Evolutionary conservation across 2,329 filamentous ascomycete genomes (phyloP), one percentile per base, ranked within the genome.

Genomic region (Rhexocercosporidium sp.): DNA sequence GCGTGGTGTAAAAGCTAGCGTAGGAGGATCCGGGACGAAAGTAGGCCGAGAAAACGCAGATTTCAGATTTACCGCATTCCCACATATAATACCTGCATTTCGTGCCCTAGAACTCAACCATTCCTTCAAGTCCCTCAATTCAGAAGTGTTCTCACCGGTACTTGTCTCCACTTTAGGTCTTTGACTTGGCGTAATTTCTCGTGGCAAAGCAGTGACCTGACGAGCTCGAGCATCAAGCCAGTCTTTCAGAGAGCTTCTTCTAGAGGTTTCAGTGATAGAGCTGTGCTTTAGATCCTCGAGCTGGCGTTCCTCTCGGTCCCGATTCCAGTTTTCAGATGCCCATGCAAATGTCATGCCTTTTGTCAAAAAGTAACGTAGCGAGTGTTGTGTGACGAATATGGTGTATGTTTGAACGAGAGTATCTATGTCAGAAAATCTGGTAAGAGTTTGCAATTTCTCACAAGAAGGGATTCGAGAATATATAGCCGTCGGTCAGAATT

Each of bases 181-280:
- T 44, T 29, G 25, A 27, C n/a, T 51, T 18, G 3, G 12, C 16
- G 25, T 51, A 18, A 37, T n/a, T n/a, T 1, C 27, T n/a, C 16
- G 14, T 20, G 49, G 49, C 4, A n/a, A n/a, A 2, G 18, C 11
- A 3, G 11, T 22, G 29, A 37, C 51, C 12, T 37, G 22, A 12
- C 29, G 18, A 34, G 51, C 51, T 18, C 51, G 51, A 56, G 27
- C 18, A 56, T 20, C n/a, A 56, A 56, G 51, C 51, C 51, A 56
- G 1, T 56, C 31, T n/a, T 22, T 20, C 18, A 56, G 14, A 37
- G 51, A 34, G 18, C 11, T 37, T 5, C 2, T 27, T 56, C 18
- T 7, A 3, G 18, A 7, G 16, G 7, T 5, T 3, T 8, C 16
- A 6, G 3, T 25, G 11, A 6, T 11, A 25, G n/a, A 12, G 8